These are phyloP conservation scores for Parathielavia appendiculata DNA, from an alignment of 495 filamentous ascomycete genomes.

Conservation along the genomic window DNA sequence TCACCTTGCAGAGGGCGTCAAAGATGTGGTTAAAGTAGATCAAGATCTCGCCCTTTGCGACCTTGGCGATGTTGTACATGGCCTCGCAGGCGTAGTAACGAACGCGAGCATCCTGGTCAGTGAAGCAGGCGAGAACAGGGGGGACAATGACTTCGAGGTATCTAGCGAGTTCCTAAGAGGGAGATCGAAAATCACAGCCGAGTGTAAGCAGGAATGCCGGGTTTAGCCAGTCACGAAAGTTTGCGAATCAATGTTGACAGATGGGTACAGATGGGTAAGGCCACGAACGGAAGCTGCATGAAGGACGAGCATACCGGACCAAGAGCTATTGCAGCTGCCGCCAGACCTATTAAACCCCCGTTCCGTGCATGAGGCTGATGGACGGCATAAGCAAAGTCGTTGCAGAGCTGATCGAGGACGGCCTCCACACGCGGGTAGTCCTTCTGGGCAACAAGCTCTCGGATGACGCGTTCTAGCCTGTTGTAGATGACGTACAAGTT, in stretches of 20 bases:
- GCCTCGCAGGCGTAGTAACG: slow-evolving; percentile 99
- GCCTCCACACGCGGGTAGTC: slow-evolving; percentile 73
- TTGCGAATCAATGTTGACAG: no score
- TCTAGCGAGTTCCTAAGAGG: slow-evolving; percentile 68
- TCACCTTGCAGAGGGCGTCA: slow-evolving; percentile 90
- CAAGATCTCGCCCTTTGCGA: slow-evolving; percentile 94
- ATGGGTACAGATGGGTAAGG: not conserved
- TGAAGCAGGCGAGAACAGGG: slow-evolving; percentile 96
- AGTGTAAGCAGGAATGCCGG: slow-evolving; percentile 14
- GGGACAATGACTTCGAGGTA: slow-evolving; percentile 92
- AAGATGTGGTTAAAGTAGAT: slow-evolving; percentile 98
- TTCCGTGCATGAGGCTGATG: slow-evolving; percentile 97
- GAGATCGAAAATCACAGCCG: not conserved
- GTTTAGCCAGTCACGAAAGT: not conserved
- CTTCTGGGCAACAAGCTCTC: slow-evolving; percentile 69
- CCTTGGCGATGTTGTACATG: slow-evolving; percentile 99
- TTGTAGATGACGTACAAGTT: slow-evolving; percentile 8
- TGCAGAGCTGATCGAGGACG: slow-evolving; percentile 92
- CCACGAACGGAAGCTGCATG: not conserved
- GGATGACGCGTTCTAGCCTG: slow-evolving; percentile 75
- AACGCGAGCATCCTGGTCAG: slow-evolving; percentile 95
- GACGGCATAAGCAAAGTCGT: slow-evolving; percentile 96
- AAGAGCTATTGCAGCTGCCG: slow-evolving; percentile 92
- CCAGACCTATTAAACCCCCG: slow-evolving; percentile 92
- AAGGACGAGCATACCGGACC: slow-evolving; percentile 63